These are phyloP conservation scores for Primulina huaijiensis DNA, from an alignment of 257 asterid genomes.

Conservation along the genomic window DNA sequence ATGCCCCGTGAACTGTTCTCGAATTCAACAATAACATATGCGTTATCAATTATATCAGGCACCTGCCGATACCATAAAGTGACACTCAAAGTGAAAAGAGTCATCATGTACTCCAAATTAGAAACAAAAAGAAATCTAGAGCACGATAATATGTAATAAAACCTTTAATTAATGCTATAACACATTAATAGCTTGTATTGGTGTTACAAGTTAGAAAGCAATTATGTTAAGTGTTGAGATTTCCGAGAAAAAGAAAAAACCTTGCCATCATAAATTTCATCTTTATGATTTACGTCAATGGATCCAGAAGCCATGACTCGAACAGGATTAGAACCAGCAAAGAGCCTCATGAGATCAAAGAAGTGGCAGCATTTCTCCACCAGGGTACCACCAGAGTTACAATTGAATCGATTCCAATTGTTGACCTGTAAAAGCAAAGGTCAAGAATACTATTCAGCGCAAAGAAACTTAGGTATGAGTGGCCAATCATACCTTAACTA, in stretches of 20 bases:
- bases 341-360: slow-evolving; percentile 92
- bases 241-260: slow-evolving; percentile 34
- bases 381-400: slow-evolving; percentile 87
- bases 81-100: neutral
- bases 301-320: slow-evolving; percentile 95
- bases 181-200: neutral
- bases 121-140: slow-evolving; percentile 3
- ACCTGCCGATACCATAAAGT: slow-evolving; percentile 45
- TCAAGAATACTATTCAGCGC: slow-evolving; percentile 21
- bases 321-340: slow-evolving; percentile 72
- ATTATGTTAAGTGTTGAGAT: neutral
- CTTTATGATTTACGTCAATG: slow-evolving; percentile 87
- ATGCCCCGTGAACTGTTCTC: slow-evolving; percentile 81
- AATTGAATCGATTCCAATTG: slow-evolving; percentile 93
- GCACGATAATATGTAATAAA: too few relatives aligned
- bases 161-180: too few relatives aligned
- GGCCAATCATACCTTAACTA: slow-evolving; percentile 69
- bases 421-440: slow-evolving; percentile 51
- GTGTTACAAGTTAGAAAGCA: neutral
- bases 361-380: slow-evolving; percentile 99
- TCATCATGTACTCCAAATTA: neutral
- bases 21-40: slow-evolving; percentile 86
- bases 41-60: slow-evolving; percentile 93
- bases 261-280: slow-evolving; percentile 78
- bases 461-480: slow-evolving; percentile 13